phyloP scores from a whole-genome alignment of 768 basidiomycete species.

The Rhodotorula taiwanensis region DNA sequence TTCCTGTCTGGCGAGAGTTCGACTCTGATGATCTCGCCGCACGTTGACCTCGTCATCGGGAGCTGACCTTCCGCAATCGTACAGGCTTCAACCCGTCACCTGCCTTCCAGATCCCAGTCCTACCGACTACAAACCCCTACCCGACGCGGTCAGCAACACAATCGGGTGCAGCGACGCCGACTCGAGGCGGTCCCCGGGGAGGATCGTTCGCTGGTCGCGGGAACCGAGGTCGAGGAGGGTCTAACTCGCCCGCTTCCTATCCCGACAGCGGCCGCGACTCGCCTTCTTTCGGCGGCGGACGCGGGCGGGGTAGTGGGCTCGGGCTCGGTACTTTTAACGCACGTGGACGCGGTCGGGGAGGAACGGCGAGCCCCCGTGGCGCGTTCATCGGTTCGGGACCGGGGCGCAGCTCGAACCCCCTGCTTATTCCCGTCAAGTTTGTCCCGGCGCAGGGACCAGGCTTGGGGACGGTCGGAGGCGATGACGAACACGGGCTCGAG shows the following conservation, averaged over 20 bases:
- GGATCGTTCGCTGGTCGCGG: neutral
- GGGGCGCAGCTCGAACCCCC: constrained; percentile 13
- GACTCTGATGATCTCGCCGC: neutral
- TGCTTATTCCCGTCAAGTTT: constrained; percentile 32
- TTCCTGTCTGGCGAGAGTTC: neutral
- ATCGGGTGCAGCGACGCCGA: constrained; percentile 12
- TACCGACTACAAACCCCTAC: neutral
- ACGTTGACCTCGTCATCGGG: constrained; percentile 7
- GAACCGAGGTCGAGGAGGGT: too few relatives aligned
- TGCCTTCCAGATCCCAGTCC: constrained; percentile 1
- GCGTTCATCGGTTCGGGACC: constrained; percentile 1
- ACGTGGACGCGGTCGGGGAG: constrained; percentile 1
- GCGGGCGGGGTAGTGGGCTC: neutral
- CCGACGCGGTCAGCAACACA: neutral
- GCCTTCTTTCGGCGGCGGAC: neutral
- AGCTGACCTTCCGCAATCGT: neutral
- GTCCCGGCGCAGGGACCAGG: constrained; percentile 10
- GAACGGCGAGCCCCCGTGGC: neutral
- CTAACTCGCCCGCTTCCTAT: too few relatives aligned
- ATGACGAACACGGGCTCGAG: constrained; percentile 26
- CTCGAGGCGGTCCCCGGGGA: neutral
- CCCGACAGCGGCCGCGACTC: too few relatives aligned
- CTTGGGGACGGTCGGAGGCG: constrained; percentile 22
- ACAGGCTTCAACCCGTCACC: constrained; percentile 22
- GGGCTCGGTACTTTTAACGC: neutral